Evolutionary conservation across 1,284 basidiomycete species (phyloP).

Genomic region (Irpex sp.): DNA sequence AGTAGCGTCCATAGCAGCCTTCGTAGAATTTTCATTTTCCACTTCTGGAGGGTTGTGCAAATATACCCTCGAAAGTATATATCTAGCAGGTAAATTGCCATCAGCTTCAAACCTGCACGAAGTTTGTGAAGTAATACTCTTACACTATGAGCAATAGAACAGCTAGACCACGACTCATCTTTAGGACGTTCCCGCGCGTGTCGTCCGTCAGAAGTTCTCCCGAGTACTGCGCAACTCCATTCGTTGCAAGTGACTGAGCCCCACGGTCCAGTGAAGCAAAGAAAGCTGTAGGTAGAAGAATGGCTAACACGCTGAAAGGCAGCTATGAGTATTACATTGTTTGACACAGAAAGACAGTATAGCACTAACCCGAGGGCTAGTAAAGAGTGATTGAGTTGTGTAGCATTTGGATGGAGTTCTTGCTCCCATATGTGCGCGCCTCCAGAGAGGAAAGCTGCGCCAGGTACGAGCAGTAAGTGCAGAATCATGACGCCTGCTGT

Average conservation of each 20-base stretch:
- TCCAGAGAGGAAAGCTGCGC: slow-evolving; percentile 53
- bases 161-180: slow-evolving; percentile 62
- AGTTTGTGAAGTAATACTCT: slow-evolving; percentile 17
- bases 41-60: slow-evolving; percentile 65
- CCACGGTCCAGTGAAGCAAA: slow-evolving; percentile 57
- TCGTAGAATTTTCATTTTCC: slow-evolving; percentile 36
- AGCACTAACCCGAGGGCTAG: slow-evolving; percentile 54
- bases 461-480: slow-evolving; percentile 59
- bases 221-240: slow-evolving; percentile 11
- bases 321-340: neutral
- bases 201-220: slow-evolving; percentile 35
- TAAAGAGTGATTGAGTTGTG: slow-evolving; percentile 63
- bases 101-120: neutral
- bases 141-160: slow-evolving; percentile 58
- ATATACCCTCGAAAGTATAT: slow-evolving; percentile 61
- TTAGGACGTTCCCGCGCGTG: slow-evolving; percentile 43
- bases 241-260: slow-evolving; percentile 20
- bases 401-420: slow-evolving; percentile 44
- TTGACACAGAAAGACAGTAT: neutral
- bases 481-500: slow-evolving; percentile 53
- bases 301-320: slow-evolving; percentile 47
- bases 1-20: slow-evolving; percentile 39
- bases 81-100: slow-evolving; percentile 32
- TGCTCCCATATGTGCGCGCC: slow-evolving; percentile 52
- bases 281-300: slow-evolving; percentile 61